A percentile compares a stretch with the other conserved stretches of the same genome.
Conservation (phyloP, 805 yeast genomes). For the Metschnikowia lunata region DNA sequence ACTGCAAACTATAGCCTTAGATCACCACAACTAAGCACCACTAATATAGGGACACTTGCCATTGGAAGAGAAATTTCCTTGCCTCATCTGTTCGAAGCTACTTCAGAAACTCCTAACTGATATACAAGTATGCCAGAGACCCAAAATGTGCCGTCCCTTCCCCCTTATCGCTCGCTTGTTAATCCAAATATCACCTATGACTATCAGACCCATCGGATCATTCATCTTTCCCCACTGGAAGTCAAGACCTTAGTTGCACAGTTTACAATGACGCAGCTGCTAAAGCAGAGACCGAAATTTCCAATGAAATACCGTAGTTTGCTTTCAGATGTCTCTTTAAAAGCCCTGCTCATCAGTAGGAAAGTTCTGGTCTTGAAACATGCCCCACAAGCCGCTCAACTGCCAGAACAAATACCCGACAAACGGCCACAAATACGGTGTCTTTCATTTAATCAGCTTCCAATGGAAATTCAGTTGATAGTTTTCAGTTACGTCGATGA, state of each 20-base stretch:
- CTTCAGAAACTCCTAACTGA: not conserved
- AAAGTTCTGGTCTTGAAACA: conserved; percentile 18
- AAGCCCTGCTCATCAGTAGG: conserved; percentile 35
- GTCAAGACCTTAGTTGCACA: conserved; percentile 20
- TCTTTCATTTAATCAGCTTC: conserved; percentile 29
- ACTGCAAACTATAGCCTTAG: too few species aligned
- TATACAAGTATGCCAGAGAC: conserved; percentile 10
- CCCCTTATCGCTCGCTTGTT: conserved; percentile 51
- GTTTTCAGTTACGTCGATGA: conserved; percentile 34
- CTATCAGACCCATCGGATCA: conserved; percentile 43
- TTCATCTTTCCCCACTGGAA: conserved; percentile 36
- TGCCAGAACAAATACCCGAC: not conserved
- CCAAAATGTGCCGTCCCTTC: conserved; percentile 28
- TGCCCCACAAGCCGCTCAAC: not conserved
- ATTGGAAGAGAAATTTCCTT: too few species aligned
- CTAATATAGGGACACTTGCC: too few species aligned
- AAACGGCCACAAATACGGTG: conserved; percentile 2
- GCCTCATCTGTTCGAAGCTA: too few species aligned
- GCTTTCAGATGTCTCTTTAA: conserved; percentile 45
- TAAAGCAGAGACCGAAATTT: conserved; percentile 18
- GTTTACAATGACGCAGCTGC: conserved; percentile 14
- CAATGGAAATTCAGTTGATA: conserved; percentile 39
- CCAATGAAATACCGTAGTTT: conserved; percentile 48
- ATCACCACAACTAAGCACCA: too few species aligned
- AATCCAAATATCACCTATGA: conserved; percentile 49